Base-by-base conservation (phyloP, 371 early-diverging fungal species). In the Phascolomyces articulosus region DNA sequence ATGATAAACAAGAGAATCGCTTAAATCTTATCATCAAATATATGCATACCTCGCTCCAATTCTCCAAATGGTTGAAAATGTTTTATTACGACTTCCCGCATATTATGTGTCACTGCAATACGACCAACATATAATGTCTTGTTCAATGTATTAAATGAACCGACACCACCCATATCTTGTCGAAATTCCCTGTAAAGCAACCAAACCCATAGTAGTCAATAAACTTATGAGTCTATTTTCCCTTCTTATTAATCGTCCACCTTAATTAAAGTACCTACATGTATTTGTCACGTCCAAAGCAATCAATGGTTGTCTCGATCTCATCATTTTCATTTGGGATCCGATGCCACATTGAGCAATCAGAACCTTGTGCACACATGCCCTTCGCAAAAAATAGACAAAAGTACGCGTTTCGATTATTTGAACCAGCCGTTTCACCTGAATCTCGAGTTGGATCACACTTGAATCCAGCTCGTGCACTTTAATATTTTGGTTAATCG, bases 81-180 rank as follows among this genome's bases (percentile, higher is more conserved):
- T 59, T 84, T 79, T 55, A 80, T 69, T 0, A 93, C 83, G 7
- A 85, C 82, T 29, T 79, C 76, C 51, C 88, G 88, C 77, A 88
- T 85, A 41, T 85, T 83, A 0, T 84, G 79, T 9, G 76, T 79
- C 7, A 78, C 73, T 26, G 83, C 81, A 53, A 93, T 84, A 55
- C 90, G 85, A 4, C 94, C 94, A 29, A 94, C 85, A 71, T 93
- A 94, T n/a, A 95, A 73, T 13, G 93, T 92, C 21, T 79, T 72
- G 62, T 89, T 90, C 40, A 87, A 87, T 49, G 87, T 79, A 44
- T 87, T 89, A 77, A 95, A 93, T 18, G 91, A 88, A 29, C 95
- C 95, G 9, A 93, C 91, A 61, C 94, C 95, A 59, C 93, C 93
- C 87, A 91, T 93, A 73, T 95, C 95, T 34, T 94, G 90, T 44